Base-by-base conservation (phyloP, 345 rosid species). In the Eucalyptus dawsonii region DNA sequence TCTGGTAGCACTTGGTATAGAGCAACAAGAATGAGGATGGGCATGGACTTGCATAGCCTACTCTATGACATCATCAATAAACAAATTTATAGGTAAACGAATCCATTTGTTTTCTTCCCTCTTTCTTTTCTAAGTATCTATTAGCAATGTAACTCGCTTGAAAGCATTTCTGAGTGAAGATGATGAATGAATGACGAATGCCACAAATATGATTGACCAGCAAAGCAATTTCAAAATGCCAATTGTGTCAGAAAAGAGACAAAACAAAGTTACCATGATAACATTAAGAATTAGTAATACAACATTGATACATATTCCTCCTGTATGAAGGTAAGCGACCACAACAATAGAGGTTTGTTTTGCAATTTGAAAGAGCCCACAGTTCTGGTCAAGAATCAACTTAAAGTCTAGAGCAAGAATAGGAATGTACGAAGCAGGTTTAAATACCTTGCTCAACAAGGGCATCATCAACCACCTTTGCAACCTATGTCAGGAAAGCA, bases 371-470 rank as follows among this genome's bases (percentile, higher is more conserved):
- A 40, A 76, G 47, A 76, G 27, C 83, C 47, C 29, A 21, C 16
- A 76, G 29, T 40, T 40, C 83, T 22, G 42, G 83, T 76, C 83
- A 11, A 76, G 83, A 76, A 40, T 76, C 83, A 76, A 76, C 83
- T 31, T 53, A 37, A 69, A 14, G 86, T 50, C 9, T n/a, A 65
- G 13, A 49, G 50, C 44, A 69, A 34, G 62, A n/a, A 37, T 11
- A 29, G 60, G 80, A 7, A 86, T 80, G 24, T 76, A 40, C 29
- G 37, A 86, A 86, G 50, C 87, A 25, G 80, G 12, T 44, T 34
- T 81, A 83, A 88, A 89, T 85, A 98, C 99, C 99, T 93, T 96
- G 98, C 89, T 94, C 95, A 27, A 90, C 87, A 88, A 98, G 94
- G 44, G 89, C 90, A 56, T 96, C 95, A 92, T 98, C 99, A 89